A percentile compares a stretch with the other conserved stretches of the same genome.
Conservation (phyloP, 169 alveolate species). For the Amoebophrya sp. region DNA sequence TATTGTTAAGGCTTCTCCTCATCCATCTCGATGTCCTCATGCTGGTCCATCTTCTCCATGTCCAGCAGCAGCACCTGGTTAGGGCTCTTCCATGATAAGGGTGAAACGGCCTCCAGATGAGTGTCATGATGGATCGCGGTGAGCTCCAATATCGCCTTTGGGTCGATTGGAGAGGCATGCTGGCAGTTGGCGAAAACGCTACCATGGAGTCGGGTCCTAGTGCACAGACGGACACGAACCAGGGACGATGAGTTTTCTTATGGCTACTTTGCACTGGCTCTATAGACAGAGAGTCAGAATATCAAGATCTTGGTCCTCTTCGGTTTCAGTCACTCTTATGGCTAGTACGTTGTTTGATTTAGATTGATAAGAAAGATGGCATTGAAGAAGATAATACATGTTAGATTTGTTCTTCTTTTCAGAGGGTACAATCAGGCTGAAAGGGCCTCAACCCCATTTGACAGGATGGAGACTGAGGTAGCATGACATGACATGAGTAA, state of each 20-base stretch:
- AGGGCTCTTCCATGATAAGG: background rate
- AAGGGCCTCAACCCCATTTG: background rate
- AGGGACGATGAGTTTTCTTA: background rate
- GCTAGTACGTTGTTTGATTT: too few relatives aligned
- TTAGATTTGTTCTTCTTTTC: background rate
- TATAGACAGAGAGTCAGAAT: background rate
- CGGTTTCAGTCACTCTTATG: background rate
- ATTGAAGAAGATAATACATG: too few relatives aligned
- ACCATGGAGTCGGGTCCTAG: background rate
- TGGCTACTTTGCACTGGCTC: background rate
- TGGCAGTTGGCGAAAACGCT: background rate
- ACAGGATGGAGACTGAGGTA: background rate
- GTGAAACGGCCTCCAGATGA: background rate
- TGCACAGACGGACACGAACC: background rate
- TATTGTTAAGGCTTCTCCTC: too few relatives aligned
- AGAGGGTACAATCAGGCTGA: too few relatives aligned
- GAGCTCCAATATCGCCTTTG: background rate
- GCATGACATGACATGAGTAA: background rate
- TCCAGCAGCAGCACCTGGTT: background rate
- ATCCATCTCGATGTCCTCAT: too few relatives aligned
- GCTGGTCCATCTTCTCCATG: background rate
- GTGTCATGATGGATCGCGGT: background rate
- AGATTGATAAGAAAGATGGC: background rate
- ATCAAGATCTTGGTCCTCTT: background rate
- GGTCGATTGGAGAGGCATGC: background rate